Evolutionary conservation across 768 basidiomycete genomes (phyloP).

Genomic region (Phallus indusiatus): DNA sequence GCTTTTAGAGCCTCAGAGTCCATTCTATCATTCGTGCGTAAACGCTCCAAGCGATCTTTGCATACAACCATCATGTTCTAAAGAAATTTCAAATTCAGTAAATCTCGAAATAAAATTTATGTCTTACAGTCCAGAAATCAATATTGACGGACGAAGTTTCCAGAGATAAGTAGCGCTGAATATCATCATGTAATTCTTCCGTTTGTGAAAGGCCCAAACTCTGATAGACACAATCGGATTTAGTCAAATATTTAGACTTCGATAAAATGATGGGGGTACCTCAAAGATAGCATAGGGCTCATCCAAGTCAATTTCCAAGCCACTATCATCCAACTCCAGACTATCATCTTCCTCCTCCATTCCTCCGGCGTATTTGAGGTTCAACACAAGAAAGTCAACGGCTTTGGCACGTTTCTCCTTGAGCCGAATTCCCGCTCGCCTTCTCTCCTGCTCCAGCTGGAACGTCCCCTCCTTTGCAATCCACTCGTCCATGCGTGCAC

Average conservation of each 20-base stretch:
- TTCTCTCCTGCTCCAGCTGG: conserved; percentile 88
- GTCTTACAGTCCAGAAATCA: conserved; percentile 92
- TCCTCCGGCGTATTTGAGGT: conserved; percentile 84
- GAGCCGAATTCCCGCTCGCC: conserved; percentile 86
- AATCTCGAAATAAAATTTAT: neutral
- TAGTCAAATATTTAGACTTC: too few relatives aligned
- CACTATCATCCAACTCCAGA: conserved; percentile 66
- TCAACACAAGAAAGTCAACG: conserved; percentile 95
- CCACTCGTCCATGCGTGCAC: conserved; percentile 98
- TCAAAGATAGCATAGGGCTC: conserved; percentile 98
- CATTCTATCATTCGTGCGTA: conserved; percentile 52
- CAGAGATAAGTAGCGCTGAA: conserved; percentile 80
- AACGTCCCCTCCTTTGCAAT: conserved; percentile 94
- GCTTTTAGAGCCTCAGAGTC: conserved; percentile 43
- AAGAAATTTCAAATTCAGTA: conserved; percentile 3
- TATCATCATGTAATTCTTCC: conserved; percentile 89
- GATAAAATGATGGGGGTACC: conserved; percentile 36
- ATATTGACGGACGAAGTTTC: conserved; percentile 80
- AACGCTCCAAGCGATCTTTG: conserved; percentile 76
- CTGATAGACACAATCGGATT: too few relatives aligned
- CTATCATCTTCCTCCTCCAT: conserved; percentile 38
- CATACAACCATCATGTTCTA: conserved; percentile 98
- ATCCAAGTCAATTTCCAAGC: conserved; percentile 94
- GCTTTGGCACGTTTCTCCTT: conserved; percentile 96
- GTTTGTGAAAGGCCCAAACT: conserved; percentile 82